phyloP scores from a whole-genome alignment of 345 rosid species.

The Brassica napus region Da-Ae NC_063436.1:21960001-21960500 shows the following conservation, averaged over 20 bases:
- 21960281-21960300: conserved; percentile 68
- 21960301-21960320: conserved; percentile 64
- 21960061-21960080: conserved; percentile 52
- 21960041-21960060: conserved; percentile 74
- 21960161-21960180: conserved; percentile 61
- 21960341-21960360: conserved; percentile 54
- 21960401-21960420: conserved; percentile 72
- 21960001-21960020: conserved; percentile 75
- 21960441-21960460: conserved; percentile 66
- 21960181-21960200: conserved; percentile 73
- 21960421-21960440: conserved; percentile 72
- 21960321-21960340: conserved; percentile 56
- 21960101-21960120: conserved; percentile 68
- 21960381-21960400: conserved; percentile 69
- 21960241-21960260: conserved; percentile 65
- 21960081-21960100: conserved; percentile 76
- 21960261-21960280: conserved; percentile 71
- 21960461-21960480: conserved; percentile 72
- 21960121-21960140: conserved; percentile 48
- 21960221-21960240: conserved; percentile 68
- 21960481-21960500: conserved; percentile 69
- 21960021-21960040: conserved; percentile 68
- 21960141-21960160: conserved; percentile 71
- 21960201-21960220: conserved; percentile 65
- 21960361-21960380: conserved; percentile 86